Conservation (phyloP, 2,329 filamentous ascomycete species). For the Fusarium miscanthi region DNA sequence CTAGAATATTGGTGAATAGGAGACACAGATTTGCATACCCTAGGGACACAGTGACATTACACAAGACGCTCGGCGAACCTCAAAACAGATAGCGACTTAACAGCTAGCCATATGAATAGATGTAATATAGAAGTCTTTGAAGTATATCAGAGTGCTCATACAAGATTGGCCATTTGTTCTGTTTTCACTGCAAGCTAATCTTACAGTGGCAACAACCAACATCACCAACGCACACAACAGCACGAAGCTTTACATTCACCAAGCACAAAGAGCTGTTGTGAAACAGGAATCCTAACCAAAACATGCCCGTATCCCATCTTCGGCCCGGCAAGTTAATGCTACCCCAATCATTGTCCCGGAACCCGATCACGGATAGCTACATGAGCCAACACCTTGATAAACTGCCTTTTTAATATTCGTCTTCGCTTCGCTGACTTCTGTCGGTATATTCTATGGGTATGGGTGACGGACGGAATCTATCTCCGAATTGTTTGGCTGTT, state of each 20-base stretch:
- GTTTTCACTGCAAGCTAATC: neutral
- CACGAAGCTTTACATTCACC: neutral
- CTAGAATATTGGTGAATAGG: neutral
- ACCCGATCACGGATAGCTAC: constrained; percentile 22
- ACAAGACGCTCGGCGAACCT: neutral
- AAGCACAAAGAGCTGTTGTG: constrained; percentile 5
- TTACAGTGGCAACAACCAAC: neutral
- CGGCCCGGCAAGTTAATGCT: constrained; percentile 29
- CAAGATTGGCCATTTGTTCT: neutral
- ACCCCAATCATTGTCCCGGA: constrained; percentile 17
- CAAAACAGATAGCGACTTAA: neutral
- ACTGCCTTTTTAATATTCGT: neutral
- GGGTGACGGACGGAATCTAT: neutral
- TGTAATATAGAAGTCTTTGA: neutral
- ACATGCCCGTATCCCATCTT: constrained; percentile 11
- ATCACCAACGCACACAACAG: neutral
- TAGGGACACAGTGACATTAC: neutral
- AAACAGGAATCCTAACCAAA: constrained; percentile 2
- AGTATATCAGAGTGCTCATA: neutral
- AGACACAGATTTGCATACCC: neutral
- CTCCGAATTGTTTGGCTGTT: neutral
- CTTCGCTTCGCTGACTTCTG: neutral
- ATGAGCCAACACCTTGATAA: constrained; percentile 36
- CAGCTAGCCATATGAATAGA: neutral
- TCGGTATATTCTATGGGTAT: neutral